These are phyloP conservation scores for Calamus simplicifolius DNA, from an alignment of 176 grass and related monocot genomes.

Conservation along the genomic window DNA sequence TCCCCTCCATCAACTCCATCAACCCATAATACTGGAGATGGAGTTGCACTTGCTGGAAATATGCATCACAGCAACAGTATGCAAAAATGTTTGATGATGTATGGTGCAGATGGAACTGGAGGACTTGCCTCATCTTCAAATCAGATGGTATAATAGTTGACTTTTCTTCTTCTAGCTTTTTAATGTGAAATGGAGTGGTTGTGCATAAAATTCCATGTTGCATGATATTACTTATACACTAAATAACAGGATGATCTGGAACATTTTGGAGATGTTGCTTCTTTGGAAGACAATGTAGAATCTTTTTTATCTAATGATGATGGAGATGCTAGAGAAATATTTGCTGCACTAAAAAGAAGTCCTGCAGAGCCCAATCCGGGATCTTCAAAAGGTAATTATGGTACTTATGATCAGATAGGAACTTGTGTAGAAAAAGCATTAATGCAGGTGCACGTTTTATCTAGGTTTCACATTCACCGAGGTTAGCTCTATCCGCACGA, in stretches of 20 bases:
- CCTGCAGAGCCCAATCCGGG: conserved; percentile 51
- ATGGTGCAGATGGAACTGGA: conserved; percentile 65
- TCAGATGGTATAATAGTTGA: conserved; percentile 56
- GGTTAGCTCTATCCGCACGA: conserved; percentile 64
- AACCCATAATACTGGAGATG: conserved; percentile 74
- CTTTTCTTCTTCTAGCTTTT: not conserved
- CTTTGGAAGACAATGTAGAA: conserved; percentile 96
- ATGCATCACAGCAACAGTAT: conserved; percentile 48
- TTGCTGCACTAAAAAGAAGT: conserved; percentile 70
- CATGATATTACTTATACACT: conserved; percentile 12
- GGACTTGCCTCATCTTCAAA: conserved; percentile 92
- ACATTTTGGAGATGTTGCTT: conserved; percentile 82
- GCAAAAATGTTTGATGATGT: conserved; percentile 83
- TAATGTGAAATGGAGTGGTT: not conserved
- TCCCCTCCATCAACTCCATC: conserved; percentile 93
- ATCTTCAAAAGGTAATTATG: conserved; percentile 50
- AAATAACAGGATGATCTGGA: conserved; percentile 81
- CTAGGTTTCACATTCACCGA: conserved; percentile 91
- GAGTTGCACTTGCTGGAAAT: conserved; percentile 57
- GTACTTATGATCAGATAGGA: not conserved
- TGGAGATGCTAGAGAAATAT: conserved; percentile 82
- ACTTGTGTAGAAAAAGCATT: not conserved
- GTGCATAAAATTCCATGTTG: too few species aligned
- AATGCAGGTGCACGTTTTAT: conserved; percentile 10
- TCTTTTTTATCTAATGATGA: conserved; percentile 94